Evolutionary conservation across 1,284 basidiomycete genomes (phyloP), one percentile per base, ranked within the genome.

Genomic region (Boletus sp.): DNA sequence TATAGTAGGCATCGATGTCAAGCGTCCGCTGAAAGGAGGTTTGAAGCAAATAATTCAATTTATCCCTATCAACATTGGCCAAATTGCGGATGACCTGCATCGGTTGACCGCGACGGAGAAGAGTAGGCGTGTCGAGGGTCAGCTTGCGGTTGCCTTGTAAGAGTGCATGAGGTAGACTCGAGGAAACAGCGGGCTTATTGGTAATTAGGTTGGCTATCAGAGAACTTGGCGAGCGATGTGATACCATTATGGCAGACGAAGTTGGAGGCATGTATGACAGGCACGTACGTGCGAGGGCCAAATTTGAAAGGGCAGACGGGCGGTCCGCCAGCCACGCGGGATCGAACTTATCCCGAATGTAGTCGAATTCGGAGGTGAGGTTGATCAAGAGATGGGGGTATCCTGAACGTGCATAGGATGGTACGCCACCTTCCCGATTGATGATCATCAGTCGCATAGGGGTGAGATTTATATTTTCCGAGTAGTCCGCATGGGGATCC

Each of bases 171-270:
- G 96, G 95, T 29, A 99, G 81, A 59, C 92, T 95, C 2, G 96
- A 97, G 64, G 92, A 96, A 65, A 98, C 88, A 1, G 95, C 95
- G 2, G 97, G 97, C 72, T 96, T 97, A 77, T 99, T 99, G 50
- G 97, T 99, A 71, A 99, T 96, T 45, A 99, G 82, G 74, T 99
- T 98, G 46, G 87, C 96, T 66, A 99, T 98, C 60, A 99, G 85
- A 3, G 92, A 93, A 58, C 92, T 93, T 0, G 96, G 94, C 2
- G 95, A 97, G 37, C 96, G 92, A 77, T 99, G 97, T 15, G 94
- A 97, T 52, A 98, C 97, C 82, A 99, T 91, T 62, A 99, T 82
- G 15, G 95, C 96, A 20, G 94, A 96, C 4, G 96, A 94, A 1
- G 91, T 86, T 13, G 89, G 84, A 0, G 97, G 97, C 92, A 99